phyloP scores from a whole-genome alignment of 177 flowering plant species.

The Vitis hybrid region DNA sequence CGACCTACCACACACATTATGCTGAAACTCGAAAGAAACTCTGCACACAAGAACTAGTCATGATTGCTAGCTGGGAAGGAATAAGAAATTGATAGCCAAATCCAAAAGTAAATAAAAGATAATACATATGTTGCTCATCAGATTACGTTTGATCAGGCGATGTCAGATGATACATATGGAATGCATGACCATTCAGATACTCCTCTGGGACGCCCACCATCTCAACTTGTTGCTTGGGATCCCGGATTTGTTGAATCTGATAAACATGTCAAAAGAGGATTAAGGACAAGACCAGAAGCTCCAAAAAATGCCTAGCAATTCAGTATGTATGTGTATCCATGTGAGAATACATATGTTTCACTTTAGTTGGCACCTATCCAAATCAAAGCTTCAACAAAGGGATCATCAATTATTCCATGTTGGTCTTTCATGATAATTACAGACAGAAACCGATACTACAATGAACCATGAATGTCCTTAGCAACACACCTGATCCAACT shows the following conservation, averaged over 20 bases:
- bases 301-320: not conserved
- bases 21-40: slow-evolving; percentile 94
- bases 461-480: not conserved
- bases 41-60: slow-evolving; percentile 32
- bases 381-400: too few species aligned
- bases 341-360: too few species aligned
- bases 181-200: slow-evolving; percentile 82
- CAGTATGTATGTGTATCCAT: not conserved
- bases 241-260: slow-evolving; percentile 76
- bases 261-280: not conserved
- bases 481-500: slow-evolving; percentile 62
- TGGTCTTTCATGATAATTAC: too few species aligned
- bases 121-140: not conserved
- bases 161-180: slow-evolving; percentile 84
- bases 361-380: too few species aligned
- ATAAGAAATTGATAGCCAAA: not conserved
- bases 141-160: slow-evolving; percentile 92
- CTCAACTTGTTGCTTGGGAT: slow-evolving; percentile 70
- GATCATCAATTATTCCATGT: too few species aligned
- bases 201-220: slow-evolving; percentile 97
- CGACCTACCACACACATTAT: slow-evolving; percentile 94
- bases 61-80: not conserved
- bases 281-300: not conserved
- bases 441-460: not conserved
- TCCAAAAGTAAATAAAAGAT: not conserved